A percentile compares a stretch with the other conserved stretches of the same genome.
These are phyloP conservation scores for Elsinoe arachidis DNA, from an alignment of 2,329 filamentous ascomycete genomes.

Conservation along the genomic window DNA sequence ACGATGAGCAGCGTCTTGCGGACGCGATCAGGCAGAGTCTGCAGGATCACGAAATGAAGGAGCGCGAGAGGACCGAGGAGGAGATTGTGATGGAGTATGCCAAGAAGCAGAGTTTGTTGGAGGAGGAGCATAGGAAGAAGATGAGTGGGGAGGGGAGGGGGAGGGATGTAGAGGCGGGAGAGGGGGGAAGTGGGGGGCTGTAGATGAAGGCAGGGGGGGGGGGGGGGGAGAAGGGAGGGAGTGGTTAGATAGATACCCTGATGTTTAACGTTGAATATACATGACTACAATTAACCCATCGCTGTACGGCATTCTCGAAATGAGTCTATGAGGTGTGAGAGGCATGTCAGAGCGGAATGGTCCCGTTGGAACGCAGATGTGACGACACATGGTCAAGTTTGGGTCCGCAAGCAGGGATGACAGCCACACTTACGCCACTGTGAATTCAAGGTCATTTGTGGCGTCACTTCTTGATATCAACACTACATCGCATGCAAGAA, in stretches of 20 bases:
- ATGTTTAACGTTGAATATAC: neutral
- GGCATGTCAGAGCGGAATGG: neutral
- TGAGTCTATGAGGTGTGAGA: too few species aligned
- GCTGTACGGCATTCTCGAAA: too few species aligned
- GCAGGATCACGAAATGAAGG: constrained; percentile 29
- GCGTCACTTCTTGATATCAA: neutral
- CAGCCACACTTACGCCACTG: neutral
- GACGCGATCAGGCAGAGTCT: constrained; percentile 24
- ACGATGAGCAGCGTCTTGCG: constrained; percentile 26
- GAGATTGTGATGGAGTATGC: constrained; percentile 68
- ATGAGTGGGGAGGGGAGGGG: constrained; percentile 19
- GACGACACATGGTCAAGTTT: neutral
- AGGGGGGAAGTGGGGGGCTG: neutral
- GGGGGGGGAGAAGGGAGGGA: neutral
- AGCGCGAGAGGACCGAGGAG: constrained; percentile 50
- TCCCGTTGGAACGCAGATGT: neutral
- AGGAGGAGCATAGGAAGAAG: constrained; percentile 46
- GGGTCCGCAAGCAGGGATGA: neutral
- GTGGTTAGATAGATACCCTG: neutral
- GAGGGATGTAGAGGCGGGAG: constrained; percentile 4
- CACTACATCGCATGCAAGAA: too few species aligned
- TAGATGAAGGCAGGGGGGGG: neutral
- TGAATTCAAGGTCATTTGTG: neutral
- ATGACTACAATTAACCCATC: neutral
- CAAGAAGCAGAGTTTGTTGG: constrained; percentile 65